Conservation (phyloP, 169 alveolate species). For the Cryptosporidium ubiquitum region DNA sequence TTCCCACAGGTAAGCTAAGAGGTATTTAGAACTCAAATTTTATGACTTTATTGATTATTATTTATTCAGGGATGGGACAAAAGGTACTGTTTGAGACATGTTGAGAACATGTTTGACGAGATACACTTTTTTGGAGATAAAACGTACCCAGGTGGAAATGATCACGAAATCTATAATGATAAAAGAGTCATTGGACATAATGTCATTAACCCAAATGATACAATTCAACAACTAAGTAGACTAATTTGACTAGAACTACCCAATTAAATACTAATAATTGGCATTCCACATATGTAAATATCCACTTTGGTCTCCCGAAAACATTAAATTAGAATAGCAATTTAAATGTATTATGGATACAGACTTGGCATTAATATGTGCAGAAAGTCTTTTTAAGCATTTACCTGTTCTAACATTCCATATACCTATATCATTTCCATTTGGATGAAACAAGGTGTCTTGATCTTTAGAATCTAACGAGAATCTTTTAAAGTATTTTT, state of each 20-base stretch:
- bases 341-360: conserved; percentile 30
- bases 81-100: conserved; percentile 87
- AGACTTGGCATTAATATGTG: conserved; percentile 51
- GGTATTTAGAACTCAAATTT: not conserved
- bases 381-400: conserved; percentile 59
- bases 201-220: conserved; percentile 89
- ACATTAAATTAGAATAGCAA: not conserved
- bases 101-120: conserved; percentile 86
- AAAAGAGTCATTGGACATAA: conserved; percentile 91
- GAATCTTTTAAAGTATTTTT: conserved; percentile 48
- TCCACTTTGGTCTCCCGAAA: conserved; percentile 69
- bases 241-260: not conserved
- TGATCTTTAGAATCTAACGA: conserved; percentile 11
- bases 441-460: conserved; percentile 47
- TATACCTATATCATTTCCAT: conserved; percentile 69
- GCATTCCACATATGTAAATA: conserved; percentile 29
- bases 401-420: conserved; percentile 70
- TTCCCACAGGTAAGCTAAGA: conserved; percentile 86
- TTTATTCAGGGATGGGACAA: conserved; percentile 92
- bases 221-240: conserved; percentile 80
- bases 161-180: conserved; percentile 90
- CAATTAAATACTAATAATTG: not conserved
- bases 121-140: conserved; percentile 94
- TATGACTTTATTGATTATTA: not conserved
- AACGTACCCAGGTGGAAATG: conserved; percentile 95